Conservation (phyloP, 441 rosid genomes). For the Hura crepitans region DNA sequence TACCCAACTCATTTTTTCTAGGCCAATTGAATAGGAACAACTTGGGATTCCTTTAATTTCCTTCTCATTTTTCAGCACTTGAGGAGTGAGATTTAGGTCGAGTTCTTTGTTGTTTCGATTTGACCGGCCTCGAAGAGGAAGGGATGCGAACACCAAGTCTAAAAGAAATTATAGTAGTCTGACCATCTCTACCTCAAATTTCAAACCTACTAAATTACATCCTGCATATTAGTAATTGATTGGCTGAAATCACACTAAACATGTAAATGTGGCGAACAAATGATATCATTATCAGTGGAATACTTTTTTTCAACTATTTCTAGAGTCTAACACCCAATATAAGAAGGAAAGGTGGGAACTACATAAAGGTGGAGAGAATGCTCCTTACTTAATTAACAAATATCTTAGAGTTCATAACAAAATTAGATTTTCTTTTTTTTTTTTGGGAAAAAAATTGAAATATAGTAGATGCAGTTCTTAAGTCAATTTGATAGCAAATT, state of each 20-base stretch:
- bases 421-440: too few species aligned
- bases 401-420: constrained; percentile 5
- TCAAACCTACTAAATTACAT: background rate
- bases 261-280: background rate
- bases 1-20: too few species aligned
- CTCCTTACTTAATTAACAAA: background rate
- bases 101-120: too few species aligned
- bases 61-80: too few species aligned
- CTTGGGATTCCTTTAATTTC: too few species aligned
- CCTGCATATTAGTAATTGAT: background rate
- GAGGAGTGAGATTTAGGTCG: too few species aligned
- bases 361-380: background rate
- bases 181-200: background rate
- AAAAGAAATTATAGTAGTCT: background rate
- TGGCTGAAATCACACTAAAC: background rate
- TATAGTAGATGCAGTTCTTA: background rate
- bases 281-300: background rate
- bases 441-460: background rate
- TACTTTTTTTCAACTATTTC: background rate
- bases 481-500: constrained; percentile 11
- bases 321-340: background rate
- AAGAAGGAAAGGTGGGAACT: background rate
- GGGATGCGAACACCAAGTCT: too few species aligned
- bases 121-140: too few species aligned
- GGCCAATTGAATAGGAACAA: too few species aligned